Conservation (phyloP, 2,329 filamentous ascomycete species). For the Colletotrichum eleusines region DNA sequence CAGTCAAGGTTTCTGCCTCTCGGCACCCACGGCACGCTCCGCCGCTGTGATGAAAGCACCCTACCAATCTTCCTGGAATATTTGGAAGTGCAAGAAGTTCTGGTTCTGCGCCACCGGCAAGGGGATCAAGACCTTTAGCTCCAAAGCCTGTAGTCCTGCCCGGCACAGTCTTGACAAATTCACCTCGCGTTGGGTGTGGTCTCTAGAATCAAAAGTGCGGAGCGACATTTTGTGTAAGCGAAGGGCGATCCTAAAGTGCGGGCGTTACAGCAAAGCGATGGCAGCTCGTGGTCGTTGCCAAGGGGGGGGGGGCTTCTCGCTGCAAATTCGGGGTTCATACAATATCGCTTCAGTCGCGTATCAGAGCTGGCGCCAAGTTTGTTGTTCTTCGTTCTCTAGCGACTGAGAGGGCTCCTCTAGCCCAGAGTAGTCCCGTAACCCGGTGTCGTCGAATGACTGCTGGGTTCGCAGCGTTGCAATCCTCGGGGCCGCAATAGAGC, state of each 20-base stretch:
- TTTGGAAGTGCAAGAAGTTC: background rate
- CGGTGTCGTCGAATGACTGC: background rate
- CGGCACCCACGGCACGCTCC: constrained; percentile 3
- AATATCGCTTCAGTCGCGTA: constrained; percentile 27
- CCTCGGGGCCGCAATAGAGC: constrained; percentile 2
- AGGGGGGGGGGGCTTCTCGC: constrained; percentile 16
- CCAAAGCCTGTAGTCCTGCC: constrained; percentile 5
- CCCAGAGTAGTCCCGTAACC: background rate
- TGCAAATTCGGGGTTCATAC: constrained; percentile 12
- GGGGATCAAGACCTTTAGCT: constrained; percentile 6
- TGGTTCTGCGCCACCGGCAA: background rate
- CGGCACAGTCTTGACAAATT: constrained; percentile 5
- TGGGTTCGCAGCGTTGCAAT: background rate
- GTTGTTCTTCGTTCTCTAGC: background rate
- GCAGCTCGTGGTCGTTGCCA: constrained; percentile 5
- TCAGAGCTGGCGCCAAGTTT: constrained; percentile 18
- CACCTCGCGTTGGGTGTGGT: background rate
- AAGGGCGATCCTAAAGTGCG: constrained; percentile 11
- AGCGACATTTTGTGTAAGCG: background rate
- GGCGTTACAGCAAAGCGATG: constrained; percentile 35
- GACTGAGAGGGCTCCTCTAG: background rate
- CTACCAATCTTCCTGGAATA: background rate
- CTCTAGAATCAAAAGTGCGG: background rate
- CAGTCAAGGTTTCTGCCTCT: constrained; percentile 5
- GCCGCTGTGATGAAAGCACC: background rate